Evolutionary conservation across 352 stramenopile species (phyloP).

Genomic region (Globisporangium alternatum): DNA sequence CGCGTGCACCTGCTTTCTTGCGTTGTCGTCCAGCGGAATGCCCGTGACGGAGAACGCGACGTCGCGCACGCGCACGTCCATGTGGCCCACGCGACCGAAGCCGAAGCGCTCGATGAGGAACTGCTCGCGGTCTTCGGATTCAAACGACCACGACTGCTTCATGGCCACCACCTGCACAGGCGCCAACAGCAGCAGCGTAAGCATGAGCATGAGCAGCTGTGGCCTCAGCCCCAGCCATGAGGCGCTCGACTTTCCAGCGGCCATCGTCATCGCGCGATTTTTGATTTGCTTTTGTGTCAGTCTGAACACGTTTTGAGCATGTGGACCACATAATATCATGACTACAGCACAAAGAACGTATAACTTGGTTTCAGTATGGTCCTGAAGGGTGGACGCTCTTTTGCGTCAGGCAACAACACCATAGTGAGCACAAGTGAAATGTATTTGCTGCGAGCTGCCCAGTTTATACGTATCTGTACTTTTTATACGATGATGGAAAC

Average conservation of each 20-base stretch:
- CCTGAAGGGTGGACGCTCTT: too few relatives aligned
- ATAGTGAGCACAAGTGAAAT: too few relatives aligned
- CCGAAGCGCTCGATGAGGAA: constrained; percentile 92
- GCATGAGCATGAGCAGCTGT: background rate
- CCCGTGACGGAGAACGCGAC: constrained; percentile 27
- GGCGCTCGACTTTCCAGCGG: background rate
- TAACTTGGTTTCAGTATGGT: too few relatives aligned
- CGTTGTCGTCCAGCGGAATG: background rate
- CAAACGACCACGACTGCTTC: constrained; percentile 80
- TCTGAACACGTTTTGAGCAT: too few relatives aligned
- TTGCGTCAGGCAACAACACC: too few relatives aligned
- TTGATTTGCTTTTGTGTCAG: background rate
- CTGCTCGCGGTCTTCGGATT: constrained; percentile 59
- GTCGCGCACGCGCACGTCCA: constrained; percentile 69
- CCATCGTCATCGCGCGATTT: background rate
- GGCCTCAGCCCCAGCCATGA: too few relatives aligned
- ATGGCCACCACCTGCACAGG: constrained; percentile 19
- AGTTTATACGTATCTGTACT: too few relatives aligned
- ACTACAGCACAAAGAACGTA: too few relatives aligned
- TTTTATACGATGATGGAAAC: too few relatives aligned
- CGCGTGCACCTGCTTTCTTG: constrained; percentile 23
- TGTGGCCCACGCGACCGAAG: constrained; percentile 57
- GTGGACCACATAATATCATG: too few relatives aligned
- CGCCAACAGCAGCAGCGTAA: background rate
- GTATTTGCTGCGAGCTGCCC: too few relatives aligned